Base-by-base conservation (phyloP, 441 rosid species). In the Metrosideros polymorpha region DNA sequence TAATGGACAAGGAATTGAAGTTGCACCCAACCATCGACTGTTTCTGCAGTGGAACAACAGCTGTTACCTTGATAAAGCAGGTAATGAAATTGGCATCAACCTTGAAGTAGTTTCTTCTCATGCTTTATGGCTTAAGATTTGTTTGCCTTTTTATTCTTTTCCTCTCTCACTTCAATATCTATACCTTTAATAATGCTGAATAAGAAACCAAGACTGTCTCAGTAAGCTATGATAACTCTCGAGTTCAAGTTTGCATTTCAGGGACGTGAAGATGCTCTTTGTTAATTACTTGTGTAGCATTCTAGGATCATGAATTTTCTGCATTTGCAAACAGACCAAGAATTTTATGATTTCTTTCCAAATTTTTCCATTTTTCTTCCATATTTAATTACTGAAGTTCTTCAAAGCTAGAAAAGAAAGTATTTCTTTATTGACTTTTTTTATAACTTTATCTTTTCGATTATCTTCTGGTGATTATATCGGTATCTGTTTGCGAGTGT, bases 41-140 rank as follows among this genome's bases (percentile, higher is more conserved):
- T 90, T 93, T 94, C 93, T 94, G 97, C 93, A 94, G 97, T 30
- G 97, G 97, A 39, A 87, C 97, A 22, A 94, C 97, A 83, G 95
- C 97, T 35, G 97, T 94, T 84, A 93, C 93, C 83, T 90, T 93
- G 90, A 91, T 94, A 82, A 94, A 93, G 79, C 95, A 93, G 97
- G 97, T 93, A 91, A 47, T 53, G 50, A 61, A 66, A 45, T 82
- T 82, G 47, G 57, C 56, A 27, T 56, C 52, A 24, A 51, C 54
- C 43, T 82, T 83, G 50, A 66, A 24, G 25, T 52, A 27, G 14
- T 71, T 84, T 75, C 57, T 47, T 42, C 43, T 55, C 47, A 57
- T 51, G 82, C 84, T n/a, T n/a, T 32, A 66, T 59, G 59, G 76
- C 24, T 49, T 53, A 15, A 9, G 27, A 17, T 52, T 32, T 71